Base-by-base conservation (phyloP, 2,329 filamentous ascomycete genomes). In the Blastomyces parvus region DNA sequence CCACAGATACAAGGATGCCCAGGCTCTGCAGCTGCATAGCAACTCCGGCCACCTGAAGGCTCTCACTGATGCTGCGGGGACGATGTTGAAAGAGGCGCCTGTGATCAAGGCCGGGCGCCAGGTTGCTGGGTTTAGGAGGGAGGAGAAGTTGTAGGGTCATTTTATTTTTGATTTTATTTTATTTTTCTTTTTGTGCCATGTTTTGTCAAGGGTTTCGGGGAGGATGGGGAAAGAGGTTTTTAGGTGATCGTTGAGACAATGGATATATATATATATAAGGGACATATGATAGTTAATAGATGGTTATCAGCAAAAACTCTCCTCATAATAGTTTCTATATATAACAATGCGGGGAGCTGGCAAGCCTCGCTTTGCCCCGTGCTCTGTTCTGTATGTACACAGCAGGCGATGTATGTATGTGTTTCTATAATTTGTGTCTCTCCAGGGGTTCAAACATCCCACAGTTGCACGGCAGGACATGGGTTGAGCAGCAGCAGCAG, bases 41-140 rank as follows among this genome's bases (percentile, higher is more conserved):
- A 57, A 44, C 36, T 61, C 64, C 9, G 63, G 57, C 25, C 60
- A 65, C 59, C 63, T 66, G 62, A 65, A 67, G 55, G 60, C 62
- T 11, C 63, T 63, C 52, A 60, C 59, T 5, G 44, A 46, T 19
- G 59, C 59, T 17, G 59, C 63, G 33, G 53, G 46, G 19, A 63
- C 62, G n/a, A 38, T 66, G 44, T 27, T 67, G 42, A 60, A 27
- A 11, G 62, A 42, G 8, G 63, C 65, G 30, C 30, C 56, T 9
- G 59, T 50, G 9, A 7, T 65, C 25, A 66, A 63, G 63, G 44
- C 63, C 40, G 65, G 64, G 55, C 44, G 30, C 25, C 42, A 66
- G 27, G 55, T 65, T 59, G 61, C 33, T 22, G 66, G 65, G 30
- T 66, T 67, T 27, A 44, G 57, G 42, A 48, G 57, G 17, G 63